phyloP scores from a whole-genome alignment of 2,329 filamentous ascomycete genomes.

The Cyclaneusma minus region DNA sequence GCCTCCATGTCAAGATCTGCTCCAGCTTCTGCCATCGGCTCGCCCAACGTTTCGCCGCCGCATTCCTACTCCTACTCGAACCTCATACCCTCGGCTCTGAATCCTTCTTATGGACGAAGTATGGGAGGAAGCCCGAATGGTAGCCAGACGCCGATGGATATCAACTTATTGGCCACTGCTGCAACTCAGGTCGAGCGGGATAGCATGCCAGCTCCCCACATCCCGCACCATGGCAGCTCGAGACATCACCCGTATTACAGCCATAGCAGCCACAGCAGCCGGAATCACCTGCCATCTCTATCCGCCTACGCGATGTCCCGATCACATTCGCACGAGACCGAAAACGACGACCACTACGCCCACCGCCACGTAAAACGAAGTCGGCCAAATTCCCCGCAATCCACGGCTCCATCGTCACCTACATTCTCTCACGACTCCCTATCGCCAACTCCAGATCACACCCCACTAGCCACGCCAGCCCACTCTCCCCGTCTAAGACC shows the following conservation, averaged over 20 bases:
- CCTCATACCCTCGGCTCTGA: slow-evolving; percentile 42
- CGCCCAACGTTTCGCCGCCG: slow-evolving; percentile 92
- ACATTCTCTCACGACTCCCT: slow-evolving; percentile 93
- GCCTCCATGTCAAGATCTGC: slow-evolving; percentile 77
- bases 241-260: slow-evolving; percentile 32
- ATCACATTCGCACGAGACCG: slow-evolving; percentile 69
- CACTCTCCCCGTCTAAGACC: slow-evolving; percentile 86
- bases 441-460: slow-evolving; percentile 92
- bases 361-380: slow-evolving; percentile 74
- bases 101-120: slow-evolving; percentile 33
- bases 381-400: slow-evolving; percentile 84
- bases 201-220: slow-evolving; percentile 16
- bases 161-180: slow-evolving; percentile 44
- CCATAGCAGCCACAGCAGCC: slow-evolving; percentile 25
- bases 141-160: slow-evolving; percentile 25
- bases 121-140: slow-evolving; percentile 24
- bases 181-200: slow-evolving; percentile 49
- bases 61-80: slow-evolving; percentile 63
- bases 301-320: slow-evolving; percentile 91
- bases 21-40: slow-evolving; percentile 70
- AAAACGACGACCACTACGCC: slow-evolving; percentile 59
- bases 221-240: slow-evolving; percentile 23
- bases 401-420: slow-evolving; percentile 86
- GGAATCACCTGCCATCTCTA: slow-evolving; percentile 32
- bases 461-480: slow-evolving; percentile 91